Percentiles rank a stretch among this genome's conserved stretches.
Evolutionary conservation across 225 moss, liverwort and hornwort species (phyloP).

Genomic region (Physcomitrium patens): DNA sequence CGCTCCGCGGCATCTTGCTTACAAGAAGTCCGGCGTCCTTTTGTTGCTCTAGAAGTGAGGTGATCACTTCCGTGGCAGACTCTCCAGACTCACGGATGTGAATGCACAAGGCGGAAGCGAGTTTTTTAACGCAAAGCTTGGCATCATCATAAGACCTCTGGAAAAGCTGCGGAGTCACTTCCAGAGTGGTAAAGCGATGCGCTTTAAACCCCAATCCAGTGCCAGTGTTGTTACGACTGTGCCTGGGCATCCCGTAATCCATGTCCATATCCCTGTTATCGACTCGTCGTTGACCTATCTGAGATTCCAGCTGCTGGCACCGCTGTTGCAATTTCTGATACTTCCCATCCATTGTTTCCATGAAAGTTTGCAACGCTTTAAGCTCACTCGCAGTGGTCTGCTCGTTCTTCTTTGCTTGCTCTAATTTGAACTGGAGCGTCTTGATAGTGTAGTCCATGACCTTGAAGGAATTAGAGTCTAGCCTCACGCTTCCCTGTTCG

Average conservation of each 20-base stretch:
- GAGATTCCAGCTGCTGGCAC: constrained; percentile 42
- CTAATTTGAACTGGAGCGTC: constrained; percentile 46
- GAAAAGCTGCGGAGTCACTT: constrained; percentile 42
- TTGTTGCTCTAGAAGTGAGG: constrained; percentile 41
- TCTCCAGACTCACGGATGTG: constrained; percentile 52
- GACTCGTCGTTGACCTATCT: constrained; percentile 21
- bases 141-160: constrained; percentile 43
- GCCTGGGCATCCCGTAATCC: constrained; percentile 37
- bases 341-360: constrained; percentile 43
- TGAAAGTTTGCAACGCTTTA: constrained; percentile 40
- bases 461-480: constrained; percentile 56
- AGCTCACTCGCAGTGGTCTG: constrained; percentile 46
- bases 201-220: constrained; percentile 19
- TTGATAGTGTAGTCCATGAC: constrained; percentile 67
- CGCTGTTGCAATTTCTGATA: constrained; percentile 40
- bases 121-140: constrained; percentile 38
- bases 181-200: constrained; percentile 26
- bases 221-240: constrained; percentile 31
- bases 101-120: constrained; percentile 43
- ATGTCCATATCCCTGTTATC: constrained; percentile 26
- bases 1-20: constrained; percentile 53
- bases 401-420: constrained; percentile 52
- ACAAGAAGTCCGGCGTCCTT: constrained; percentile 34
- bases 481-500: constrained; percentile 34
- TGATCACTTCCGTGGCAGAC: constrained; percentile 54